Conservation (phyloP, 768 basidiomycete species). For the Amanita muscaria region DNA sequence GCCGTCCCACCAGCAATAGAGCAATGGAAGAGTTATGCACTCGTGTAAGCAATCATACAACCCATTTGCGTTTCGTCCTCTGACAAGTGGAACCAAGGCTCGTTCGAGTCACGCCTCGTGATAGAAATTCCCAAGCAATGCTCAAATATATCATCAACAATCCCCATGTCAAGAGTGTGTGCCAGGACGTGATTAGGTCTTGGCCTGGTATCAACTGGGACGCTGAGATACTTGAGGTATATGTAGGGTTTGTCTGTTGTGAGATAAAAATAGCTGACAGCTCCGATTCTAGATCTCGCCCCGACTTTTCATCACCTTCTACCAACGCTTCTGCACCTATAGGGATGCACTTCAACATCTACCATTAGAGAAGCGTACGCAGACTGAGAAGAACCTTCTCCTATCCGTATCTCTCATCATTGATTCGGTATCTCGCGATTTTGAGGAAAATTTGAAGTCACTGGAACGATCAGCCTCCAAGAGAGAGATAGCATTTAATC, state of each 20-base stretch:
- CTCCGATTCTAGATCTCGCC: slow-evolving; percentile 34
- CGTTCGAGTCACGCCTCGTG: slow-evolving; percentile 39
- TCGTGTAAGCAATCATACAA: slow-evolving; percentile 29
- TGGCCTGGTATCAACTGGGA: slow-evolving; percentile 60
- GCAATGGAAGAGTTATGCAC: slow-evolving; percentile 48
- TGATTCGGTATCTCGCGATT: slow-evolving; percentile 40
- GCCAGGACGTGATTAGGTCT: slow-evolving; percentile 46
- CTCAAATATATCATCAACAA: slow-evolving; percentile 54
- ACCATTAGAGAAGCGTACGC: slow-evolving; percentile 27
- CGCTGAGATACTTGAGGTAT: slow-evolving; percentile 45
- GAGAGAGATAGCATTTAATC: slow-evolving; percentile 48
- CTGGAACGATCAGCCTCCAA: slow-evolving; percentile 41
- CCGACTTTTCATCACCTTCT: slow-evolving; percentile 46
- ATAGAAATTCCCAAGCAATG: slow-evolving; percentile 30
- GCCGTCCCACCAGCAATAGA: slow-evolving; percentile 32
- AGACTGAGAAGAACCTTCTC: slow-evolving; percentile 34
- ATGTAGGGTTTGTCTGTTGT: background rate
- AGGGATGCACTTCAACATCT: slow-evolving; percentile 24
- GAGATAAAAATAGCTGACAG: no score
- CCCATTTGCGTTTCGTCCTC: background rate
- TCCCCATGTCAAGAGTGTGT: slow-evolving; percentile 45
- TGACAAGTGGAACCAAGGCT: slow-evolving; percentile 25
- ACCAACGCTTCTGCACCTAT: slow-evolving; percentile 37
- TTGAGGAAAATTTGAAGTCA: slow-evolving; percentile 36
- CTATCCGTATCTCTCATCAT: slow-evolving; percentile 42